Evolutionary conservation across 192 early-diverging fungal genomes (phyloP).

Genomic region (Oehlia diaphana): DNA sequence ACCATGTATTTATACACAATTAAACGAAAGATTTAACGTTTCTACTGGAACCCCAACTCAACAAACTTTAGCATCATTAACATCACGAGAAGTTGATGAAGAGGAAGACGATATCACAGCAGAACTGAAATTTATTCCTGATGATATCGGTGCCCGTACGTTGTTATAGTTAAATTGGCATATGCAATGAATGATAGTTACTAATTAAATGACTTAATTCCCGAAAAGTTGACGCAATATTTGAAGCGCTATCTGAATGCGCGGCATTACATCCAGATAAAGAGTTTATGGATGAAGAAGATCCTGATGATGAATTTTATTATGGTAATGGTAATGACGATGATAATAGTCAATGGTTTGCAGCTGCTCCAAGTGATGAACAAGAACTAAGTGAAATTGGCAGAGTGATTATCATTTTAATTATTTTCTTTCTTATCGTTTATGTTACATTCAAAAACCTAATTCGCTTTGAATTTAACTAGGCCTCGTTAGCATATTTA

Average conservation of each 20-base stretch:
- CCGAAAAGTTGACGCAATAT: slow-evolving; percentile 61
- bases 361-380: slow-evolving; percentile 36
- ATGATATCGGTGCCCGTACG: slow-evolving; percentile 52
- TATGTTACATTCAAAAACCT: neutral
- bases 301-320: slow-evolving; percentile 33
- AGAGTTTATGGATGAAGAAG: slow-evolving; percentile 44
- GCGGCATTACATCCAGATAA: slow-evolving; percentile 64
- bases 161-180: neutral
- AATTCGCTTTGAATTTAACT: neutral
- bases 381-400: slow-evolving; percentile 43
- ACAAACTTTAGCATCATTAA: too few relatives aligned
- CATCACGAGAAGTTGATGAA: slow-evolving; percentile 31
- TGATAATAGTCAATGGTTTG: slow-evolving; percentile 24
- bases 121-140: slow-evolving; percentile 60
- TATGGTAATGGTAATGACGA: slow-evolving; percentile 13
- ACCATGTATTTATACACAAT: slow-evolving; percentile 63
- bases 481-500: slow-evolving; percentile 19
- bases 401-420: neutral
- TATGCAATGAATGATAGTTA: neutral
- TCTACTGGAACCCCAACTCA: neutral
- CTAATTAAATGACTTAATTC: neutral
- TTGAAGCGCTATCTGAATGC: slow-evolving; percentile 60
- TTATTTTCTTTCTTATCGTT: neutral
- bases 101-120: slow-evolving; percentile 41
- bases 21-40: slow-evolving; percentile 31